Evolutionary conservation across 2,329 filamentous ascomycete species (phyloP), one percentile per base, ranked within the genome.

Genomic region (Aureobasidium leucospermi): DNA sequence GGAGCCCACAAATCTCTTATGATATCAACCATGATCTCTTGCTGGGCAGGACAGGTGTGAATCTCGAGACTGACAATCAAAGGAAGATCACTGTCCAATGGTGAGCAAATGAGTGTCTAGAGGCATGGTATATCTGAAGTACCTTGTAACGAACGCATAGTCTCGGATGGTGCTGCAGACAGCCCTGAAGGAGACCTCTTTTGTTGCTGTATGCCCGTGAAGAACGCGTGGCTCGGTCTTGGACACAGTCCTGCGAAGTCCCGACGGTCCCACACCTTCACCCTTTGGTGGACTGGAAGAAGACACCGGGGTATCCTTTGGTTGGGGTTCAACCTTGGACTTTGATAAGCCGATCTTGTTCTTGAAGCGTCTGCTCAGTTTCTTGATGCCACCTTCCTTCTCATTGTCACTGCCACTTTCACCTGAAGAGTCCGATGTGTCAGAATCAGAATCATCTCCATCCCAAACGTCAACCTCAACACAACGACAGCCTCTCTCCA

Each of bases 401-500:
- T 43, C 36, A 19, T 66, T 65, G 67, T 72, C 53, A 66, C 65
- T 60, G 60, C 67, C 63, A 61, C 42, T 39, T 5, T 57, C 53
- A 32, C 42, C 49, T 1, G 51, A 57, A 8, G 53, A 57, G 19
- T 57, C 53, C 2, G 53, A 57, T 28, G 51, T 55, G 1, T 45
- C 41, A n/a, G 55, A 58, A 60, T 68, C 69, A 13, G 71, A 68
- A 19, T 71, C 64, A 45, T 81, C 78, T 11, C 90, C 89, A 71
- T 96, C 89, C 89, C 92, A 96, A 3, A 96, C 90, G 69, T 96
- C 93, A 59, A 96, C 94, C 71, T 96, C 92, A 48, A 96, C 90
- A 68, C 91, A 96, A 62, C 92, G 85, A 68, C 92, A 96, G 49
- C 89, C 89, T 55, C 85, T 81, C 38, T 83, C 78, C 11, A 96